A percentile compares a stretch with the other conserved stretches of the same genome.
Conservation (phyloP, 495 filamentous ascomycete species). For the Cetradonia linearis region DNA sequence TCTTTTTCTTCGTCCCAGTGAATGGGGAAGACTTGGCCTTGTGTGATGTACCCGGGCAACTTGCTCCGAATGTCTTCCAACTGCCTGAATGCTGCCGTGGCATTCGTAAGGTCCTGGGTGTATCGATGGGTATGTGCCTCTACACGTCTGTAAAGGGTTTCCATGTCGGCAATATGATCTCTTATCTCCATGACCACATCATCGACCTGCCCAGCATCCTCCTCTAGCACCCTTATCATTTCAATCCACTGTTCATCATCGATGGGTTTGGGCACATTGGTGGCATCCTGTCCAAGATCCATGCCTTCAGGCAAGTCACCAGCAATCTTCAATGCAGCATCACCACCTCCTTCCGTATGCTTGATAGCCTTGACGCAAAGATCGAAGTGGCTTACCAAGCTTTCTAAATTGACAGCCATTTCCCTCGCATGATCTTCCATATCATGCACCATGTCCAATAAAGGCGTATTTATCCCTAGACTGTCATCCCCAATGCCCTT, state of each 20-base stretch:
- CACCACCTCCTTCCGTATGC: slow-evolving; percentile 80
- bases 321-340: slow-evolving; percentile 54
- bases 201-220: slow-evolving; percentile 78
- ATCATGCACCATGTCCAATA: slow-evolving; percentile 57
- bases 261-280: slow-evolving; percentile 55
- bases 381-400: slow-evolving; percentile 85
- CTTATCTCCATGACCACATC: slow-evolving; percentile 81
- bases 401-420: slow-evolving; percentile 73
- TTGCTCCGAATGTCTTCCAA: slow-evolving; percentile 57
- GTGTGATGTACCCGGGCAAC: slow-evolving; percentile 56
- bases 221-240: slow-evolving; percentile 70
- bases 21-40: slow-evolving; percentile 57
- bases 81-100: slow-evolving; percentile 49
- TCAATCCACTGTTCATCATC: slow-evolving; percentile 66
- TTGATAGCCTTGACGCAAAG: slow-evolving; percentile 86
- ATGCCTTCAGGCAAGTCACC: slow-evolving; percentile 52
- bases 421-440: slow-evolving; percentile 70
- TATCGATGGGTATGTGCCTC: slow-evolving; percentile 43
- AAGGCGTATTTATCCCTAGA: slow-evolving; percentile 32
- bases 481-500: slow-evolving; percentile 32
- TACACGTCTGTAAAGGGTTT: slow-evolving; percentile 42
- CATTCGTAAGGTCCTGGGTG: slow-evolving; percentile 42
- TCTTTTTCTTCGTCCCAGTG: slow-evolving; percentile 68
- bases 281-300: slow-evolving; percentile 45
- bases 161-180: slow-evolving; percentile 66